Percentiles rank a stretch among this genome's conserved stretches.
These are phyloP conservation scores for Flaveria sonorensis DNA, from an alignment of 129 eudicot genomes.

Conservation along the genomic window DNA sequence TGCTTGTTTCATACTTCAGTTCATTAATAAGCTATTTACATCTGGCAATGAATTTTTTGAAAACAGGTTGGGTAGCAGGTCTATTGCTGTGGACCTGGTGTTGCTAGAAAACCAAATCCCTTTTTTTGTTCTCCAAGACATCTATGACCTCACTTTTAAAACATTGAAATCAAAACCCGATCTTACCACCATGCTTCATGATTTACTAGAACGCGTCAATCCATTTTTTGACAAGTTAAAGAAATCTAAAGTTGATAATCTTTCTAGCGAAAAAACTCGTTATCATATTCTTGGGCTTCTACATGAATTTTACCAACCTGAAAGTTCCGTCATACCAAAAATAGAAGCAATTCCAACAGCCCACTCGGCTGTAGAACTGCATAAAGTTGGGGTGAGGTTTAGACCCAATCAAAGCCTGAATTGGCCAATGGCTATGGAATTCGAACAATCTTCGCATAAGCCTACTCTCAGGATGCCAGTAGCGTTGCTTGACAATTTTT, in stretches of 20 bases:
- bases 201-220: not conserved
- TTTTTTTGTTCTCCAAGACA: conserved; percentile 8
- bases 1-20: conserved; percentile 27
- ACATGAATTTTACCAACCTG: conserved; percentile 1
- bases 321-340: not conserved
- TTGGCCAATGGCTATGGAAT: not conserved
- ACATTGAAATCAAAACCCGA: not conserved
- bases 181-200: not conserved
- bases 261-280: not conserved
- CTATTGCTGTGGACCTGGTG: conserved; percentile 6
- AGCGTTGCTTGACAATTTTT: not conserved
- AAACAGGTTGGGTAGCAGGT: not conserved
- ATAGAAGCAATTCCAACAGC: not conserved
- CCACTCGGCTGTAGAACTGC: conserved; percentile 14
- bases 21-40: not conserved
- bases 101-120: conserved; percentile 13
- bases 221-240: not conserved
- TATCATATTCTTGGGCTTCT: conserved; percentile 24
- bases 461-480: conserved; percentile 17
- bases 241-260: too few species aligned
- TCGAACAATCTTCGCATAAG: conserved; percentile 3
- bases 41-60: not conserved
- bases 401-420: not conserved
- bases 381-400: conserved; percentile 20
- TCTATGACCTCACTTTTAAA: conserved; percentile 12